Conservation (phyloP, 176 grass and related monocot genomes). For the Oryza glumipatula region DNA sequence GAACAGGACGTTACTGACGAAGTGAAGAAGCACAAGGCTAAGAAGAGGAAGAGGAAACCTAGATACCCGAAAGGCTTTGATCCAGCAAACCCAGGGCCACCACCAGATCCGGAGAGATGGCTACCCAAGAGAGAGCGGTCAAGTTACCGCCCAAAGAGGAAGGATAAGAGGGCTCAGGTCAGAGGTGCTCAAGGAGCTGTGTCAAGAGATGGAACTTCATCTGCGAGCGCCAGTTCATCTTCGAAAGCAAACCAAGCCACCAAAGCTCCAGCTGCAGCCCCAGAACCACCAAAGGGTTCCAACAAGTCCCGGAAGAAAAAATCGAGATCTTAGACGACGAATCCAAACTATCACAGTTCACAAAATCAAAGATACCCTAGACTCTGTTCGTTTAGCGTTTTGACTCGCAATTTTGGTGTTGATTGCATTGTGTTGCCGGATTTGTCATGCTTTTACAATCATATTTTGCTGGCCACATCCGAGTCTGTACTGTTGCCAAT, state of each 20-base stretch:
- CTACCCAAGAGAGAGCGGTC: constrained; percentile 84
- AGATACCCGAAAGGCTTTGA: constrained; percentile 86
- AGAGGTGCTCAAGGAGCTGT: constrained; percentile 91
- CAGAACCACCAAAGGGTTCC: constrained; percentile 60
- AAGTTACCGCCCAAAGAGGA: constrained; percentile 91
- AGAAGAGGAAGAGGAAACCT: constrained; percentile 92
- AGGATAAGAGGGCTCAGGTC: constrained; percentile 84
- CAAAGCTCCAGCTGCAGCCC: constrained; percentile 49
- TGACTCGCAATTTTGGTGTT: constrained; percentile 37
- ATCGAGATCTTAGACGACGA: constrained; percentile 58
- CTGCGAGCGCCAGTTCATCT: constrained; percentile 32
- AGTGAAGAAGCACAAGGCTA: constrained; percentile 74
- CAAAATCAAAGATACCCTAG: constrained; percentile 23
- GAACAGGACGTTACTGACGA: constrained; percentile 65
- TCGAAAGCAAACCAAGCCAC: constrained; percentile 49
- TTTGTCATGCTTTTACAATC: constrained; percentile 31
- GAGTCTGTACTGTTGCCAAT: not conserved
- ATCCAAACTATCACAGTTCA: constrained; percentile 6
- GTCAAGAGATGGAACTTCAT: constrained; percentile 47
- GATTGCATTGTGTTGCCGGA: not conserved
- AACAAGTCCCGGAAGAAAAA: constrained; percentile 80
- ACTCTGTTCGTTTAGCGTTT: constrained; percentile 29
- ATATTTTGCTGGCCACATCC: constrained; percentile 12
- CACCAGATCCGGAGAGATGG: constrained; percentile 94
- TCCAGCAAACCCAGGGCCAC: constrained; percentile 79